Percentiles rank a stretch among this genome's conserved stretches.
Evolutionary conservation across 306 rosid species (phyloP).

Genomic region (Quercus agrifolia): DNA sequence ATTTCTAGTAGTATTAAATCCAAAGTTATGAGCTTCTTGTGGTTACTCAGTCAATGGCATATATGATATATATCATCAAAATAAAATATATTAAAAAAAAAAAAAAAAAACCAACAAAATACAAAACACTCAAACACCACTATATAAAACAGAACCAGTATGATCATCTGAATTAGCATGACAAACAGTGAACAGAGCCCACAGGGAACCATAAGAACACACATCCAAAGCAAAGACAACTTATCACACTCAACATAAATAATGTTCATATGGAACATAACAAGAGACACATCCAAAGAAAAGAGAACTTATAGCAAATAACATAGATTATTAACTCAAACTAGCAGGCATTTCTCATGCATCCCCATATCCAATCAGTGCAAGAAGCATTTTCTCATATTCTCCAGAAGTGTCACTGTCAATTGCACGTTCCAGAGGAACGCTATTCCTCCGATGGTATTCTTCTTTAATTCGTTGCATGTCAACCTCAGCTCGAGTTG

Average conservation of each 20-base stretch:
- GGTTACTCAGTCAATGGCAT: background rate
- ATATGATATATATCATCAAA: background rate
- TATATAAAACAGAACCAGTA: background rate
- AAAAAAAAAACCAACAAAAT: background rate
- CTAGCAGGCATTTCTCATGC: slow-evolving; percentile 29
- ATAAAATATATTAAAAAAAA: background rate
- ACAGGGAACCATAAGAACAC: background rate
- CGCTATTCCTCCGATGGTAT: slow-evolving; percentile 69
- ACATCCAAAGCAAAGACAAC: background rate
- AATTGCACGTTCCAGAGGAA: slow-evolving; percentile 62
- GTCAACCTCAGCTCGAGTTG: slow-evolving; percentile 87
- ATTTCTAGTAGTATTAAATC: background rate
- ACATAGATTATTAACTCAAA: background rate
- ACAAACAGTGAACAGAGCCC: background rate
- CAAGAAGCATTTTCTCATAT: slow-evolving; percentile 67
- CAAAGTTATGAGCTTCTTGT: background rate
- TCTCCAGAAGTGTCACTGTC: slow-evolving; percentile 73
- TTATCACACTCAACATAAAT: background rate
- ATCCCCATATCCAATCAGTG: slow-evolving; percentile 53
- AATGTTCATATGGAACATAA: background rate
- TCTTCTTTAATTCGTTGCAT: slow-evolving; percentile 72
- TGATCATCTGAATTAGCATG: background rate
- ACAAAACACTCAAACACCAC: background rate
- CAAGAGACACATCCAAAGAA: background rate
- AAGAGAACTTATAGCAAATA: background rate